phyloP scores from a whole-genome alignment of 768 basidiomycete genomes.

The Kondoa malvinella region DNA sequence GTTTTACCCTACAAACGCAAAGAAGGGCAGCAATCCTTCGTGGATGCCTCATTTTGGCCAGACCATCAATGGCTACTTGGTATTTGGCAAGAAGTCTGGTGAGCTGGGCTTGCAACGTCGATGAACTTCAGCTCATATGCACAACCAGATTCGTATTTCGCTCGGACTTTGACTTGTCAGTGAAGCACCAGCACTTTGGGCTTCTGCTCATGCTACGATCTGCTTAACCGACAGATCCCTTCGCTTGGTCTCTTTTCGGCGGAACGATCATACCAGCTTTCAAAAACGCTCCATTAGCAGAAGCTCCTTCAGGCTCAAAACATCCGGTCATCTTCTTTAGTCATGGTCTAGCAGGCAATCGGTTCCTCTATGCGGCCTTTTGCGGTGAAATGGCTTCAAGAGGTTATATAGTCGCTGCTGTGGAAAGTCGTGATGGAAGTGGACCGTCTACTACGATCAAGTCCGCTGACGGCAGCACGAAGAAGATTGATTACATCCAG shows the following conservation, averaged over 20 bases:
- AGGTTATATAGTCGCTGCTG: constrained; percentile 61
- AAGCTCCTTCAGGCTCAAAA: constrained; percentile 5
- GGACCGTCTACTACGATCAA: constrained; percentile 40
- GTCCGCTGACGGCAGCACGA: constrained; percentile 31
- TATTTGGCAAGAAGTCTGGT: not conserved
- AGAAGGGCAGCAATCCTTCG: not conserved
- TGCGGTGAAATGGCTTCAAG: constrained; percentile 57
- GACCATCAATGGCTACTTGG: not conserved
- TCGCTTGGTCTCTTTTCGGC: constrained; percentile 10
- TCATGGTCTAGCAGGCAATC: constrained; percentile 19
- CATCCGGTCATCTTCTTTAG: constrained; percentile 19
- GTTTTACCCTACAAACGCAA: not conserved
- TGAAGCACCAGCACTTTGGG: not conserved
- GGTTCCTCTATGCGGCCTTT: constrained; percentile 30
- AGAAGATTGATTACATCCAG: constrained; percentile 40
- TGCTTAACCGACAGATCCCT: not conserved
- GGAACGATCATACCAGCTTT: constrained; percentile 21
- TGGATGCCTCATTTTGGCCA: not conserved
- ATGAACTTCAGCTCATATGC: too few relatives aligned
- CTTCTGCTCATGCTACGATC: not conserved
- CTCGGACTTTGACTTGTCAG: not conserved
- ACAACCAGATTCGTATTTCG: not conserved
- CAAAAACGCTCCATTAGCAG: constrained; percentile 8
- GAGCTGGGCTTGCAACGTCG: too few relatives aligned
- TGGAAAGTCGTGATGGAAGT: constrained; percentile 73